A percentile compares a stretch with the other conserved stretches of the same genome.
Conservation (phyloP, 306 rosid species). For the Pyrus pyrifolia region DNA sequence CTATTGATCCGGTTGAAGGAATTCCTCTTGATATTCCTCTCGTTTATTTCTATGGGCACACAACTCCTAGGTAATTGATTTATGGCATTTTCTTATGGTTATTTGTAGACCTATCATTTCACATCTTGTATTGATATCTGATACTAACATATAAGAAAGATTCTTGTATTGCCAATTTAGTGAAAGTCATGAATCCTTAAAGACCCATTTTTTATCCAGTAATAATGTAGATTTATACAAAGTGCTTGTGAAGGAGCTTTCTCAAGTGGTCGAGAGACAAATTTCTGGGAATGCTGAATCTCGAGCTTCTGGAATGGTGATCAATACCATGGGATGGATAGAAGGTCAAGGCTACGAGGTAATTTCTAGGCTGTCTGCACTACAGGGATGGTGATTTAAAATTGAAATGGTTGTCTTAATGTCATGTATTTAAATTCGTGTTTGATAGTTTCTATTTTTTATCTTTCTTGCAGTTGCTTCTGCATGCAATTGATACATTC, state of each 20-base stretch:
- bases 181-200: background rate
- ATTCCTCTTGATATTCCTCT: conserved; percentile 94
- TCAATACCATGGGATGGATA: conserved; percentile 99
- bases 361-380: background rate
- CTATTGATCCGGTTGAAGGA: conserved; percentile 91
- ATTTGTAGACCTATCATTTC: background rate
- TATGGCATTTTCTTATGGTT: background rate
- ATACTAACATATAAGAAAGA: background rate
- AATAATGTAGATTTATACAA: conserved; percentile 79
- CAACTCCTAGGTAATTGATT: conserved; percentile 63
- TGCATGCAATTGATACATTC: conserved; percentile 77
- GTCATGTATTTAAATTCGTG: background rate
- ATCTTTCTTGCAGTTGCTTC: conserved; percentile 65
- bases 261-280: conserved; percentile 77
- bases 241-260: conserved; percentile 85
- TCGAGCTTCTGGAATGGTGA: conserved; percentile 93
- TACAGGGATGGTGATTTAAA: background rate
- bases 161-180: background rate
- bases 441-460: conserved; percentile 3
- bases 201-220: conserved; percentile 31
- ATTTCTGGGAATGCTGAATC: conserved; percentile 78
- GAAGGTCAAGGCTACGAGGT: conserved; percentile 98
- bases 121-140: background rate
- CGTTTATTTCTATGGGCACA: conserved; percentile 80
- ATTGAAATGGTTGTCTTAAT: conserved; percentile 1